Percentiles rank a stretch among this genome's conserved stretches.
These are phyloP conservation scores for Limnanthes douglasii DNA, from an alignment of 345 rosid genomes.

Conservation along the genomic window DNA sequence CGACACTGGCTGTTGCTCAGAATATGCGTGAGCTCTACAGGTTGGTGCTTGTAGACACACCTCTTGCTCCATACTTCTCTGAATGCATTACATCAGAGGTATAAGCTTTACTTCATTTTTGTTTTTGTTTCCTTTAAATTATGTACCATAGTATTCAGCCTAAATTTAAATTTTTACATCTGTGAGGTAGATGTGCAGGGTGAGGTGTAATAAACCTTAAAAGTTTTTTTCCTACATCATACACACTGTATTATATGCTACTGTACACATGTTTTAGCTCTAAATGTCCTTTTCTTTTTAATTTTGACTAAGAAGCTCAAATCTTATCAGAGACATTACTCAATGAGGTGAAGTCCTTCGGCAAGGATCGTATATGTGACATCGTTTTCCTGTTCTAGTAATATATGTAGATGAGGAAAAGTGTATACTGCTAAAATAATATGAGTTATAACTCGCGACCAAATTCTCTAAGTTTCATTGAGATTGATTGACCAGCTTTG, in stretches of 20 bases:
- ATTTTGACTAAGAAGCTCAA: no score
- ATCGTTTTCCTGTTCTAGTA: no score
- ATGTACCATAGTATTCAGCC: not conserved
- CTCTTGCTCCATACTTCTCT: constrained; percentile 94
- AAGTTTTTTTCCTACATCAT: not conserved
- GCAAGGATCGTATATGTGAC: no score
- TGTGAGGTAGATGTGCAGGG: not conserved
- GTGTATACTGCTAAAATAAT: no score
- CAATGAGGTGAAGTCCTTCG: no score
- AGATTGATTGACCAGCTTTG: not conserved
- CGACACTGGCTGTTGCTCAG: constrained; percentile 96
- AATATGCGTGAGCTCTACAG: constrained; percentile 97
- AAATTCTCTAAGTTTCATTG: not conserved
- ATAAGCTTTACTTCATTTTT: not conserved
- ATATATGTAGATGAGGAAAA: no score
- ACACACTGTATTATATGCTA: no score
- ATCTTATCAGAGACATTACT: no score
- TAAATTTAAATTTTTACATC: not conserved
- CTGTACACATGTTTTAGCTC: no score
- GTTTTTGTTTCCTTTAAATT: not conserved
- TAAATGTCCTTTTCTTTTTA: not conserved
- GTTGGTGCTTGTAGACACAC: constrained; percentile 97
- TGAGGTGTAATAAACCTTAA: no score
- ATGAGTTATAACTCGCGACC: no score
- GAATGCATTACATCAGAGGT: constrained; percentile 99